A percentile compares a stretch with the other conserved stretches of the same genome.
Evolutionary conservation across 306 rosid genomes (phyloP).

Genomic region (Inga oerstediana): DNA sequence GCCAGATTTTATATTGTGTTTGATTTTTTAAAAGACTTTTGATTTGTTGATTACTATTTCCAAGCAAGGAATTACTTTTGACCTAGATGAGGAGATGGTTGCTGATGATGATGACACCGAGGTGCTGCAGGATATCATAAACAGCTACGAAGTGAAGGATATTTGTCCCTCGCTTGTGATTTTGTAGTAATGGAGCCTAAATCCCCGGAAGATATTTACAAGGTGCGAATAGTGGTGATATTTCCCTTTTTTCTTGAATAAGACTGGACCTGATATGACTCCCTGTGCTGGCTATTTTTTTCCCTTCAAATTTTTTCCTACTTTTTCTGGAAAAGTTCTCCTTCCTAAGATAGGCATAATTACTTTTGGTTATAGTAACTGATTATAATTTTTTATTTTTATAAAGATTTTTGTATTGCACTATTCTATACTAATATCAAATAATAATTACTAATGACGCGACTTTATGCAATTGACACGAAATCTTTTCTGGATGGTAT

Average conservation of each 20-base stretch:
- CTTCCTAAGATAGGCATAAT: background rate
- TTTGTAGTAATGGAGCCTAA: conserved; percentile 98
- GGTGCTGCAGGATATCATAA: conserved; percentile 76
- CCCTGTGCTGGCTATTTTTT: too few relatives aligned
- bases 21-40: conserved; percentile 3
- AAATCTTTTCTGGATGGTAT: background rate
- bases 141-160: conserved; percentile 90
- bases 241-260: background rate
- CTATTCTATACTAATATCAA: too few relatives aligned
- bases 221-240: conserved; percentile 54
- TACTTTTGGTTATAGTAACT: too few relatives aligned
- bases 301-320: too few relatives aligned
- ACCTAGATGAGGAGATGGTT: conserved; percentile 80
- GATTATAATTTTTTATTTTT: too few relatives aligned
- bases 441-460: background rate
- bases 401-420: background rate
- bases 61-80: conserved; percentile 66
- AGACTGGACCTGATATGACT: background rate
- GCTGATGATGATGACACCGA: conserved; percentile 75
- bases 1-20: conserved; percentile 3
- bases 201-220: conserved; percentile 96
- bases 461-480: background rate
- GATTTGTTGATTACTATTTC: conserved; percentile 7
- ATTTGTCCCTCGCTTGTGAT: conserved; percentile 96
- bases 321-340: background rate